Percentiles rank a stretch among this genome's conserved stretches.
These are phyloP conservation scores for Pythium sukuiense DNA, from an alignment of 352 stramenopile genomes.

Conservation along the genomic window DNA sequence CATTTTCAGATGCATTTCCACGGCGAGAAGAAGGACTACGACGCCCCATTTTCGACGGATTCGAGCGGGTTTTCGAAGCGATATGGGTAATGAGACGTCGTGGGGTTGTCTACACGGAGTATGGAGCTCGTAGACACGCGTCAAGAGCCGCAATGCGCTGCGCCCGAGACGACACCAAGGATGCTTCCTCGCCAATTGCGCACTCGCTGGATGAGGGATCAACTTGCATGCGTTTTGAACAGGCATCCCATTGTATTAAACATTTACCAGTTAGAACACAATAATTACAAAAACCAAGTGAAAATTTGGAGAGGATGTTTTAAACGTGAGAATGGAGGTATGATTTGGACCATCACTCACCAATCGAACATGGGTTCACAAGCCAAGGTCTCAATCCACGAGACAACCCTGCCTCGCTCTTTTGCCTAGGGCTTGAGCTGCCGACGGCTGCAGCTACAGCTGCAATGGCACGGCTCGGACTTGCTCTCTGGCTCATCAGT, in stretches of 20 bases:
- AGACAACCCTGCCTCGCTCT: neutral
- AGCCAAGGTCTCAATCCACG: too few species aligned
- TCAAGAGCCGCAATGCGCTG: neutral
- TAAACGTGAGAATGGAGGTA: too few species aligned
- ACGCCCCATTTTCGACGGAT: conserved; percentile 8
- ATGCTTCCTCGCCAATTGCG: neutral
- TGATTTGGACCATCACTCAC: neutral
- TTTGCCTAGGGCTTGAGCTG: conserved; percentile 1
- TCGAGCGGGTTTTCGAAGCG: neutral
- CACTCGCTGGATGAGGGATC: neutral
- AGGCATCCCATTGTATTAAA: neutral
- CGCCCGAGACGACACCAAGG: neutral
- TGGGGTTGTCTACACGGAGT: neutral
- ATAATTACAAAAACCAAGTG: too few species aligned
- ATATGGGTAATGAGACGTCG: neutral
- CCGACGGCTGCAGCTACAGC: conserved; percentile 1
- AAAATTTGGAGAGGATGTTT: too few species aligned
- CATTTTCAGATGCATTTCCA: neutral
- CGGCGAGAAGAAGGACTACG: conserved; percentile 7
- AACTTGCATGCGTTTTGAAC: neutral
- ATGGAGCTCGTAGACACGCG: neutral
- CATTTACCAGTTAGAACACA: neutral
- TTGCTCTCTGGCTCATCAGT: neutral
- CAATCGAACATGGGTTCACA: conserved; percentile 13
- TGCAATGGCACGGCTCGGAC: neutral